A percentile compares a stretch with the other conserved stretches of the same genome.
Evolutionary conservation across 2,329 filamentous ascomycete genomes (phyloP).

Genomic region (Penicillium decumbens): DNA sequence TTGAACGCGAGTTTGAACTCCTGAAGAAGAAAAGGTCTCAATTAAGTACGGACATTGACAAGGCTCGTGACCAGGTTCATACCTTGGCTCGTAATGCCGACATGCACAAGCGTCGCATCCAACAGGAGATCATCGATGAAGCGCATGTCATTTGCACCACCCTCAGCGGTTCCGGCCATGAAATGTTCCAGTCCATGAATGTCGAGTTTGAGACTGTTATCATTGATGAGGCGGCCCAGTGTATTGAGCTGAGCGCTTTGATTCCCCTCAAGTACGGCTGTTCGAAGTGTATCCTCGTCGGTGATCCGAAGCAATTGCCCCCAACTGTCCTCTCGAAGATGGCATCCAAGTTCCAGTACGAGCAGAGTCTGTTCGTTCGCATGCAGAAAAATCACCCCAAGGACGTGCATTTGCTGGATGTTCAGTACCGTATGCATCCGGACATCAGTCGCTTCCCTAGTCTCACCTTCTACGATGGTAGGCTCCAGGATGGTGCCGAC

Average conservation of each 20-base stretch:
- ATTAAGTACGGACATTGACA: slow-evolving; percentile 79
- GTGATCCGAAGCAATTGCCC: slow-evolving; percentile 94
- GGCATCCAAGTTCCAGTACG: slow-evolving; percentile 87
- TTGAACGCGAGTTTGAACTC: slow-evolving; percentile 73
- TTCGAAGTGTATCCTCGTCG: slow-evolving; percentile 92
- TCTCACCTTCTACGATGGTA: slow-evolving; percentile 83
- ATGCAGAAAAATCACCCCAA: slow-evolving; percentile 92
- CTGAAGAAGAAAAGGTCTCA: slow-evolving; percentile 70
- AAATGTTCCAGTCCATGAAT: slow-evolving; percentile 90
- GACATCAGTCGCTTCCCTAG: slow-evolving; percentile 92
- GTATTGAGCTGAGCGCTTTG: slow-evolving; percentile 90
- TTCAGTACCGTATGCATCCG: slow-evolving; percentile 98
- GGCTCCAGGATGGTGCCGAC: slow-evolving; percentile 74
- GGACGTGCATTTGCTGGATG: slow-evolving; percentile 90
- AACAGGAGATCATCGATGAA: slow-evolving; percentile 84
- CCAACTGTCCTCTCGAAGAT: slow-evolving; percentile 94
- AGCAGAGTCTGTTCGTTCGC: slow-evolving; percentile 95
- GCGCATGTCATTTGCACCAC: slow-evolving; percentile 94
- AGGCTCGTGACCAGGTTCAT: slow-evolving; percentile 78
- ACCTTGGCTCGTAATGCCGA: slow-evolving; percentile 78
- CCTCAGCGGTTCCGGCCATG: slow-evolving; percentile 89
- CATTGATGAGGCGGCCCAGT: slow-evolving; percentile 97
- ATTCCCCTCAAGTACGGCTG: slow-evolving; percentile 98
- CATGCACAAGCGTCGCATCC: slow-evolving; percentile 73
- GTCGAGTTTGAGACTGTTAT: slow-evolving; percentile 98